phyloP scores from a whole-genome alignment of 2,329 filamentous ascomycete species.

The Ceratocystis ficicola region DNA sequence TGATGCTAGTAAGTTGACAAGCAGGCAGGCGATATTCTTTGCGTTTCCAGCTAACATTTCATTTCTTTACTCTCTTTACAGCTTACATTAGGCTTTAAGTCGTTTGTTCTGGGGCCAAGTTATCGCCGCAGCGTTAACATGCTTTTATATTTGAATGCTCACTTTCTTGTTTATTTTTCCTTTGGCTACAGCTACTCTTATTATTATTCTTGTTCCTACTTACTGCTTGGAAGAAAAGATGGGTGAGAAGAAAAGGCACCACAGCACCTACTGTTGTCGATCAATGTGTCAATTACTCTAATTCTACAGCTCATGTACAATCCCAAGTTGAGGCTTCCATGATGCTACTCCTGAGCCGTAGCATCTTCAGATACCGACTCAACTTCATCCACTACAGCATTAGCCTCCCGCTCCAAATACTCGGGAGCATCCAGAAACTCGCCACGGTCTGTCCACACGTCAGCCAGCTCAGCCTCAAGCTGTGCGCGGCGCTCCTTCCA shows the following conservation, averaged over 20 bases:
- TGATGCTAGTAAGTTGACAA: conserved; percentile 72
- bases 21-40: background rate
- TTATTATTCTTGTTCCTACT: no score
- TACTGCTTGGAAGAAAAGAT: no score
- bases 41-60: background rate
- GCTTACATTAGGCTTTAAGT: background rate
- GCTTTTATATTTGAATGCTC: background rate
- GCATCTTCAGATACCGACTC: background rate
- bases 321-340: background rate
- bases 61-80: background rate
- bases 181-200: no score
- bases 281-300: background rate
- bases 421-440: conserved; percentile 39
- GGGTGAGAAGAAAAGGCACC: no score
- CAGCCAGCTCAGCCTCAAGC: conserved; percentile 69
- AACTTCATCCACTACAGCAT: conserved; percentile 4
- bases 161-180: background rate
- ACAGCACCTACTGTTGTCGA: no score
- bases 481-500: conserved; percentile 69
- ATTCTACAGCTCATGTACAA: background rate
- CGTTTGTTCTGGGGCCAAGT: background rate
- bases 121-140: background rate
- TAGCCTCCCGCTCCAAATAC: conserved; percentile 29
- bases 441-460: conserved; percentile 46
- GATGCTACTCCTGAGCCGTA: background rate